A percentile compares a stretch with the other conserved stretches of the same genome.
Evolutionary conservation across 306 rosid species (phyloP).

Genomic region (Inga leiocalycina): DNA sequence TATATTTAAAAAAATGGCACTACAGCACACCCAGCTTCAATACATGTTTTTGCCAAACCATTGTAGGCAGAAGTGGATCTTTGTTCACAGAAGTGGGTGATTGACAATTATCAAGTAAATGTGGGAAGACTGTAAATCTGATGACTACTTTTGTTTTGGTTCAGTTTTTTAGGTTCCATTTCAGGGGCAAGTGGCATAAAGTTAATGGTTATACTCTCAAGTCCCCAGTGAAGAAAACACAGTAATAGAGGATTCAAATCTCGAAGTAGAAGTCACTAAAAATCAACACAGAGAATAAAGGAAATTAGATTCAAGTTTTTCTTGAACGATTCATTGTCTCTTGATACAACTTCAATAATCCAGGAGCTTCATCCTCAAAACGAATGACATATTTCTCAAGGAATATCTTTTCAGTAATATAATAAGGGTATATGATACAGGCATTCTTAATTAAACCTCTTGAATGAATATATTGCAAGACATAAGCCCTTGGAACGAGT

Average conservation of each 20-base stretch:
- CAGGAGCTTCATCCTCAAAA: conserved; percentile 5
- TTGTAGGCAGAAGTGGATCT: background rate
- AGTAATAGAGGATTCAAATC: background rate
- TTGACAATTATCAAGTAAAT: background rate
- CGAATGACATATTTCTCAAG: conserved; percentile 16
- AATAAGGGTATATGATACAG: background rate
- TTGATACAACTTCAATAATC: conserved; percentile 17
- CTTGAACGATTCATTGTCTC: conserved; percentile 7
- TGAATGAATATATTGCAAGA: conserved; percentile 8
- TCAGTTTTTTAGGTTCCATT: background rate
- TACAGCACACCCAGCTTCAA: background rate
- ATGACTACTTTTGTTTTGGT: background rate
- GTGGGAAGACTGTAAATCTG: background rate
- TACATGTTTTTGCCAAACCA: background rate
- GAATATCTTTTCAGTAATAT: conserved; percentile 24
- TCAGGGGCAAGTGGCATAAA: background rate
- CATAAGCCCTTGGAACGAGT: conserved; percentile 42
- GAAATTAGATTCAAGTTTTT: background rate
- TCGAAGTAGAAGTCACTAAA: background rate
- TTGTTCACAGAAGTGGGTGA: background rate
- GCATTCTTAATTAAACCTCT: conserved; percentile 17
- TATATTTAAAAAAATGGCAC: too few relatives aligned
- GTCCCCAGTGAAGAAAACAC: background rate
- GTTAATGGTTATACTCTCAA: background rate
- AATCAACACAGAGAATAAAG: background rate